These are phyloP conservation scores for Phenoliferia sp. DNA, from an alignment of 1,284 basidiomycete species.

Conservation along the genomic window DNA sequence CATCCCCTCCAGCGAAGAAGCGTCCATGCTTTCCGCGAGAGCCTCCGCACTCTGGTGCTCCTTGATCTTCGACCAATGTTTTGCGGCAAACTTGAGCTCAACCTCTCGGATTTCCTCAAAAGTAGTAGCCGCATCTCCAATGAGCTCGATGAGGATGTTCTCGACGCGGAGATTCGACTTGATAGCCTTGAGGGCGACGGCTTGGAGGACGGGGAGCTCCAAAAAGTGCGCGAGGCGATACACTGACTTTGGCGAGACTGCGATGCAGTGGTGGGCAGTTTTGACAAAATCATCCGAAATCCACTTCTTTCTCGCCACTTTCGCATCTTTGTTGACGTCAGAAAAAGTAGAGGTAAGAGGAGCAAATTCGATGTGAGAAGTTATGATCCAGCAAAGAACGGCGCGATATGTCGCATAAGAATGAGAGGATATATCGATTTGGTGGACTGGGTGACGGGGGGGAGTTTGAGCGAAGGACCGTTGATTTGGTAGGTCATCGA, in stretches of 20 bases:
- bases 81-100: not conserved
- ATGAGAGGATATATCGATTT: conserved; percentile 3
- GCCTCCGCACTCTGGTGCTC: too few relatives aligned
- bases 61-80: conserved; percentile 6
- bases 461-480: too few relatives aligned
- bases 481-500: too few relatives aligned
- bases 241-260: conserved; percentile 9
- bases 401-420: conserved; percentile 39
- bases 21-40: too few relatives aligned
- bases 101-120: not conserved
- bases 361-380: conserved; percentile 24
- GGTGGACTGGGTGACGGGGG: not conserved
- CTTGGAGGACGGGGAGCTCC: not conserved
- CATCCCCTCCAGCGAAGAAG: too few relatives aligned
- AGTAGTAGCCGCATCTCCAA: not conserved
- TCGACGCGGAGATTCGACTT: not conserved
- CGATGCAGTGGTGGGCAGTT: not conserved
- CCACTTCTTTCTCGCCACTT: too few relatives aligned
- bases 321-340: not conserved
- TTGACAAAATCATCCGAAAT: not conserved
- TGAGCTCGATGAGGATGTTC: conserved; percentile 4
- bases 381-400: conserved; percentile 40
- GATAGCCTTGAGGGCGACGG: conserved; percentile 5
- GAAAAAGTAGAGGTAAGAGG: not conserved
- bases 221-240: conserved; percentile 9